Conservation (phyloP, 2,329 filamentous ascomycete genomes). For the Exophiala sideris region DNA sequence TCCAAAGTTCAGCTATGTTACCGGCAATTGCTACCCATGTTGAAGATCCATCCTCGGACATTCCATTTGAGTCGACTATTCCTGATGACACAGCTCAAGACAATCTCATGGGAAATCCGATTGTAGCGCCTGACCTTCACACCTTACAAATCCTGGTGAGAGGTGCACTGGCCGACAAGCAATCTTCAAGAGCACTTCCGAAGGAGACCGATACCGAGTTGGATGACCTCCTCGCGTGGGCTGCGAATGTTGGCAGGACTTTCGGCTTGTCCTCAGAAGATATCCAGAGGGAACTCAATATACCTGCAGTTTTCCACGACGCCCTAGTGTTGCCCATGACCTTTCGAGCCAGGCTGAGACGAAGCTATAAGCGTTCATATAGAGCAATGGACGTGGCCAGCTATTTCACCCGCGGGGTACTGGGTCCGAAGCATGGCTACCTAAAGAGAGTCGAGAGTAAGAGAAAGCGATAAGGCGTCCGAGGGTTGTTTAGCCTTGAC, state of each 20-base stretch:
- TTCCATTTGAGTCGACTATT: constrained; percentile 1
- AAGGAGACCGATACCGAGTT: constrained; percentile 5
- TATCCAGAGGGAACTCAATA: constrained; percentile 12
- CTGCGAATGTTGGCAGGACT: constrained; percentile 2
- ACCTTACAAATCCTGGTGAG: constrained; percentile 26
- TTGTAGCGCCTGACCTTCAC: constrained; percentile 21
- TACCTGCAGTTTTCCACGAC: not conserved
- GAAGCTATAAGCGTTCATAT: not conserved
- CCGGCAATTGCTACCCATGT: too few species aligned
- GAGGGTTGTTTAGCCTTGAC: too few species aligned
- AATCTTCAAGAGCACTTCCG: not conserved
- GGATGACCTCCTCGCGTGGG: constrained; percentile 15
- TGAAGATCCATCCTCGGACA: not conserved
- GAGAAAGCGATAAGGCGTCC: too few species aligned
- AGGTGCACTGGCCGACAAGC: constrained; percentile 17
- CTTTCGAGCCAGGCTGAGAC: not conserved
- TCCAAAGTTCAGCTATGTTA: too few species aligned
- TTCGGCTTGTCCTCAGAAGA: constrained; percentile 14
- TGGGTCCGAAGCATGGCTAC: too few species aligned
- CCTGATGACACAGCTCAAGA: not conserved
- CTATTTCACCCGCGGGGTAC: not conserved
- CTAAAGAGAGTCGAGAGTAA: too few species aligned
- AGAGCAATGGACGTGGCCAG: not conserved
- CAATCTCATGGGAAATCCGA: constrained; percentile 3
- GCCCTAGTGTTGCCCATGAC: not conserved